Percentiles rank a stretch among this genome's conserved stretches.
Conservation (phyloP, 2,329 filamentous ascomycete genomes). For the Microsporum audouinii region DNA sequence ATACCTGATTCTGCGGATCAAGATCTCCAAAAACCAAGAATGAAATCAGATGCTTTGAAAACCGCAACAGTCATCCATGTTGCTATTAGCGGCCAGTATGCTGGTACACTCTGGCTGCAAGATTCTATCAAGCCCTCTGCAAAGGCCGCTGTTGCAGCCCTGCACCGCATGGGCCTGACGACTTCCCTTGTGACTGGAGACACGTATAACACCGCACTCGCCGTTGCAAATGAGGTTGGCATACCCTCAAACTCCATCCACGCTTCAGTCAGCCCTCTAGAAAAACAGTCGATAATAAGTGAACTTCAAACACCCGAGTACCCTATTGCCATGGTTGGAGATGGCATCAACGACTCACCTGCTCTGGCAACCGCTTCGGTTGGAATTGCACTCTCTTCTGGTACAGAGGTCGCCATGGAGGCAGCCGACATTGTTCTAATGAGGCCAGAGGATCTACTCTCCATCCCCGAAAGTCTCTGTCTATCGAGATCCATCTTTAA, state of each 20-base stretch:
- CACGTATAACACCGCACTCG: slow-evolving; percentile 68
- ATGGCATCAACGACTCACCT: slow-evolving; percentile 96
- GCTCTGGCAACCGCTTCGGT: slow-evolving; percentile 86
- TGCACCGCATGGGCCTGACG: slow-evolving; percentile 73
- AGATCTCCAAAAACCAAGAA: slow-evolving; percentile 26
- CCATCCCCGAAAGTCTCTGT: slow-evolving; percentile 76
- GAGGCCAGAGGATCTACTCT: slow-evolving; percentile 80
- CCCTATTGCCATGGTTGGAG: slow-evolving; percentile 85
- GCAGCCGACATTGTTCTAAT: slow-evolving; percentile 94
- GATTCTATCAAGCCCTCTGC: slow-evolving; percentile 89
- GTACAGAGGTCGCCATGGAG: slow-evolving; percentile 96
- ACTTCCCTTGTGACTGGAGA: slow-evolving; percentile 92
- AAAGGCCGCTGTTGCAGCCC: slow-evolving; percentile 64
- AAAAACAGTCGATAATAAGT: slow-evolving; percentile 78
- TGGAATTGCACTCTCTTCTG: slow-evolving; percentile 82
- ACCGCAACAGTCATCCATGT: slow-evolving; percentile 88
- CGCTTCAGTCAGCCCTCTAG: slow-evolving; percentile 77
- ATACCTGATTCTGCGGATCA: slow-evolving; percentile 33
- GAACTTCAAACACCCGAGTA: slow-evolving; percentile 64
- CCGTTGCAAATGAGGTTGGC: slow-evolving; percentile 71
- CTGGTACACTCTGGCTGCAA: slow-evolving; percentile 70
- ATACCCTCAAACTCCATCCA: slow-evolving; percentile 66
- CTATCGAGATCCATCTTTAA: slow-evolving; percentile 76
- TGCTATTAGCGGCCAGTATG: slow-evolving; percentile 69
- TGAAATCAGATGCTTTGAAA: slow-evolving; percentile 35